These are phyloP conservation scores for Lachnellula subtilissima DNA, from an alignment of 2,329 filamentous ascomycete species.

Conservation along the genomic window DNA sequence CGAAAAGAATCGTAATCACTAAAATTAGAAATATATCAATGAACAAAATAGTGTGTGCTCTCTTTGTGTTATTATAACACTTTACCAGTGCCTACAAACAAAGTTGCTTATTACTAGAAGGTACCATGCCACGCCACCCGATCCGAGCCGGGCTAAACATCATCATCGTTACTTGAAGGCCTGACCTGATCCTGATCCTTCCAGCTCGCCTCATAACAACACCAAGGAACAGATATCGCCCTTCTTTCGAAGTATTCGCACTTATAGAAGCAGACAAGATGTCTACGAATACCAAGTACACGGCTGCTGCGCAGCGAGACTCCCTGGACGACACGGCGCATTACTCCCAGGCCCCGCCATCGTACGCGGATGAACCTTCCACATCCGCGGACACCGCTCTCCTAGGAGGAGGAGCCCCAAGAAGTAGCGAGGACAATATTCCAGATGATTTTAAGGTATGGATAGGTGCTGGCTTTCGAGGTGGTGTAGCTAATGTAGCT, in stretches of 20 bases:
- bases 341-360: slow-evolving; percentile 76
- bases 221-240: not conserved
- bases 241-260: not conserved
- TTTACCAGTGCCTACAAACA: no score
- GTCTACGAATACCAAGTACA: slow-evolving; percentile 76
- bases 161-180: slow-evolving; percentile 5
- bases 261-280: slow-evolving; percentile 41
- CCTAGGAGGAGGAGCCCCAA: slow-evolving; percentile 64
- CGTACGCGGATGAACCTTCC: slow-evolving; percentile 62
- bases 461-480: not conserved
- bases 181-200: not conserved
- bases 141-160: no score
- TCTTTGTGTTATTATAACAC: no score
- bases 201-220: not conserved
- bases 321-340: slow-evolving; percentile 64
- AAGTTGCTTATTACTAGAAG: no score
- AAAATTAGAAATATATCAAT: no score
- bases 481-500: slow-evolving; percentile 12
- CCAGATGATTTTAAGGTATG: slow-evolving; percentile 93
- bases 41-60: no score
- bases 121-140: not conserved
- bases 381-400: slow-evolving; percentile 48
- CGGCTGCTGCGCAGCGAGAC: slow-evolving; percentile 78
- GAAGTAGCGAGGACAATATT: slow-evolving; percentile 81
- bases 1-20: no score